Evolutionary conservation across 139 green algal species (phyloP).

Genomic region (Chlorella vulgaris): DNA sequence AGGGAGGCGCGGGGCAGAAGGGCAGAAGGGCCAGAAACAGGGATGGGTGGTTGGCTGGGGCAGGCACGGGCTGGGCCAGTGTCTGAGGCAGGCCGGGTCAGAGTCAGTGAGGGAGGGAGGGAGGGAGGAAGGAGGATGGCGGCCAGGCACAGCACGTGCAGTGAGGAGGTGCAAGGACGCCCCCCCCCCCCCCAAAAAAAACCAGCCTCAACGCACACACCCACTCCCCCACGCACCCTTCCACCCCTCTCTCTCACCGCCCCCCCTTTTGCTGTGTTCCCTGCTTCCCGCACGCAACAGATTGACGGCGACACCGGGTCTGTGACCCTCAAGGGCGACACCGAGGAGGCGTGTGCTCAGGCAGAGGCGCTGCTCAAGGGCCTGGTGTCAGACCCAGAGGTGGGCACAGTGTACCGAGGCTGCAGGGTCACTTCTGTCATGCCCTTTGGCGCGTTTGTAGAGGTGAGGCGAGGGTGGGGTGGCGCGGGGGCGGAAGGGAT

Average conservation of each 20-base stretch:
- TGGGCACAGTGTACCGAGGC: conserved; percentile 42
- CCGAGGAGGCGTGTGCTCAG: conserved; percentile 27
- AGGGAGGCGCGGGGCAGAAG: background rate
- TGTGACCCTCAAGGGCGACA: conserved; percentile 44
- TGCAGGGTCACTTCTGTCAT: conserved; percentile 37
- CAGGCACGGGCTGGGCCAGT: no score
- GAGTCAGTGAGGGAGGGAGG: no score
- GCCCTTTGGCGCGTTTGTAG: conserved; percentile 74
- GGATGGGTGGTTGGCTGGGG: no score
- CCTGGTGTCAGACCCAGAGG: conserved; percentile 45
- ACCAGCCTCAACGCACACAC: no score
- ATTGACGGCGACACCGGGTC: conserved; percentile 14
- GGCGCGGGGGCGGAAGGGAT: background rate
- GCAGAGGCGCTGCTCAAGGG: conserved; percentile 24
- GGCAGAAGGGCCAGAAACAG: no score
- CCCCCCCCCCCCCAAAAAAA: no score
- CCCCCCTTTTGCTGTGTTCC: background rate
- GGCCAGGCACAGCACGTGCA: no score
- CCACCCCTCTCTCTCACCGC: no score
- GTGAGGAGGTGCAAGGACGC: no score
- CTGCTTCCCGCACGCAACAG: conserved; percentile 14
- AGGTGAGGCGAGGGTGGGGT: conserved; percentile 30
- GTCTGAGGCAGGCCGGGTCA: no score
- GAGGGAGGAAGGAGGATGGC: no score
- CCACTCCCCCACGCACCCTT: no score